Percentiles rank a stretch among this genome's conserved stretches.
phyloP scores from a whole-genome alignment of 2,329 filamentous ascomycete genomes.

The Aquanectria penicillioides region DNA sequence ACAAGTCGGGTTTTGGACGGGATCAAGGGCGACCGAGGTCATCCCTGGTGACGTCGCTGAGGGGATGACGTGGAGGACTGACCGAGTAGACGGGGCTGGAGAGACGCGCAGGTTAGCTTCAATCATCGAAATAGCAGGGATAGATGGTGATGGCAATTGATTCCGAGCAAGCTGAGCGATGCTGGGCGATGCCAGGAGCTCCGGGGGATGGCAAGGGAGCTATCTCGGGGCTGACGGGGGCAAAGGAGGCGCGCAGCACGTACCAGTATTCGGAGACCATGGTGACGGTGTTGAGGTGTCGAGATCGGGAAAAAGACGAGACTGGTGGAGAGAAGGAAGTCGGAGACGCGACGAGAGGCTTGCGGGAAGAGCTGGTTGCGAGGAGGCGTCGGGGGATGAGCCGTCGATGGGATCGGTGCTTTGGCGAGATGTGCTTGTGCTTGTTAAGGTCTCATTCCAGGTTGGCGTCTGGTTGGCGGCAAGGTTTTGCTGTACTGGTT shows the following conservation, averaged over 20 bases:
- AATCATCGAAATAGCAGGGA: conserved; percentile 26
- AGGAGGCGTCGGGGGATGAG: conserved; percentile 32
- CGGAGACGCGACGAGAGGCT: conserved; percentile 28
- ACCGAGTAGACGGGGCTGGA: conserved; percentile 97
- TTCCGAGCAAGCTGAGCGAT: conserved; percentile 14
- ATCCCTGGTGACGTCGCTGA: conserved; percentile 44
- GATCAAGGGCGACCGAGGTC: conserved; percentile 29
- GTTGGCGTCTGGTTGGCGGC: conserved; percentile 51
- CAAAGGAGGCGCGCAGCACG: conserved; percentile 56
- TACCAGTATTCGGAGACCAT: conserved; percentile 88
- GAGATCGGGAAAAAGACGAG: conserved; percentile 24
- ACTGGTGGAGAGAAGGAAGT: conserved; percentile 28
- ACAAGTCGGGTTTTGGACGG: conserved; percentile 27
- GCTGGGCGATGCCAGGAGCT: conserved; percentile 42
- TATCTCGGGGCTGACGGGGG: conserved; percentile 41
- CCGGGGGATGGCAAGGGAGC: conserved; percentile 42
- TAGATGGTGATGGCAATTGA: conserved; percentile 16
- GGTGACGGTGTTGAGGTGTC: conserved; percentile 55
- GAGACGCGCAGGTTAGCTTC: conserved; percentile 55
- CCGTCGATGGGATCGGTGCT: conserved; percentile 41
- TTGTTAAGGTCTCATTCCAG: conserved; percentile 52
- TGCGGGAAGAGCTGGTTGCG: conserved; percentile 24
- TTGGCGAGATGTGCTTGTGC: conserved; percentile 41
- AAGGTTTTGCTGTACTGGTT: conserved; percentile 53
- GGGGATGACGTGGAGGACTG: conserved; percentile 65